Conservation (phyloP, 176 grass and related monocot genomes). For the Aegilops longissima region DNA sequence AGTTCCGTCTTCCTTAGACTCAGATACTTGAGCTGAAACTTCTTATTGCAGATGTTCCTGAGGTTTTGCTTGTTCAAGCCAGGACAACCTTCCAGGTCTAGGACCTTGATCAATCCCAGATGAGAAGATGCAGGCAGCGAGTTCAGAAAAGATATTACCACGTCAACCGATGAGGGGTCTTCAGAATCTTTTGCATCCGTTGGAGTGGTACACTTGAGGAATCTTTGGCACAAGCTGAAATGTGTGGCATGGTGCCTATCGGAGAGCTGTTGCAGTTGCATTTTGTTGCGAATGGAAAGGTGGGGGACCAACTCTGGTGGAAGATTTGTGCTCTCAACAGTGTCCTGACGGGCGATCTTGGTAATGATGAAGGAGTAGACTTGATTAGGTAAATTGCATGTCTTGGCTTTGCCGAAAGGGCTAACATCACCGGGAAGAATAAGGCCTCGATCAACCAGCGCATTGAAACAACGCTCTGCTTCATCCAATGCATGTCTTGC, state of each 20-base stretch:
- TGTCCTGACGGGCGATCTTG: no score
- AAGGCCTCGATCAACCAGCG: neutral
- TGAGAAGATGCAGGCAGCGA: neutral
- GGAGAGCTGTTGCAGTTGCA: neutral
- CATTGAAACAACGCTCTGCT: neutral
- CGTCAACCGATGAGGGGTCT: neutral
- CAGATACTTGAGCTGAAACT: constrained; percentile 16
- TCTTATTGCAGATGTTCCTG: constrained; percentile 4
- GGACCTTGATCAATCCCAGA: neutral
- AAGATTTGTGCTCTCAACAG: no score
- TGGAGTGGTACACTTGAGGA: neutral
- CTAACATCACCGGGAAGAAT: no score
- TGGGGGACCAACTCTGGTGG: neutral
- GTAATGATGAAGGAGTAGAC: no score
- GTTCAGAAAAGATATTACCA: neutral
- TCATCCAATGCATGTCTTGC: neutral
- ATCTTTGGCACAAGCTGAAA: neutral
- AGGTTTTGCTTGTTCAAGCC: neutral
- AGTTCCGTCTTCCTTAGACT: neutral
- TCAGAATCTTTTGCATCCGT: neutral
- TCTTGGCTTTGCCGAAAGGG: no score
- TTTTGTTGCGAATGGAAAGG: neutral
- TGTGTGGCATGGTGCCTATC: neutral
- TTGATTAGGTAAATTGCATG: no score
- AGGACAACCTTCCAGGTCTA: constrained; percentile 19